Conservation (phyloP, 352 stramenopile species). For the Phytophthora quininea region DNA sequence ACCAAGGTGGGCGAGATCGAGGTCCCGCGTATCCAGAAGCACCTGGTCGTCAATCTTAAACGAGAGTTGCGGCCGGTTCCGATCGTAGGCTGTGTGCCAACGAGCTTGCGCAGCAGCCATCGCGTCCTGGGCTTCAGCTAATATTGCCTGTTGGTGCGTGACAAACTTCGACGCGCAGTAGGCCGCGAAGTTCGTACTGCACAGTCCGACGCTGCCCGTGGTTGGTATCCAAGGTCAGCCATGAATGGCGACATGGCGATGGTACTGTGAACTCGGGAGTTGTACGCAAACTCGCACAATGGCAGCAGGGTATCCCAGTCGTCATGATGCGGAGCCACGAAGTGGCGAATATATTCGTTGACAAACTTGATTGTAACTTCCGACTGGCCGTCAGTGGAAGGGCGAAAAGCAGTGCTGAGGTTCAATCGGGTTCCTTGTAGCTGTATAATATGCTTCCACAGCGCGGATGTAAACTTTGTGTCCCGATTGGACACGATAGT, state of each 20-base stretch:
- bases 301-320: slow-evolving; percentile 14
- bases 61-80: neutral
- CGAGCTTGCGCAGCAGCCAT: neutral
- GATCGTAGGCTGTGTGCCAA: neutral
- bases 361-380: slow-evolving; percentile 5
- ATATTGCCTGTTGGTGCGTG: neutral
- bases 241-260: slow-evolving; percentile 16
- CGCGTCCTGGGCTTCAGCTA: neutral
- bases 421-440: slow-evolving; percentile 4
- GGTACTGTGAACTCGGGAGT: slow-evolving; percentile 2
- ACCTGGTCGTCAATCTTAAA: neutral
- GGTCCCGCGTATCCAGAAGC: neutral
- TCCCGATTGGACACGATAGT: neutral
- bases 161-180: neutral
- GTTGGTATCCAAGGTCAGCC: slow-evolving; percentile 11
- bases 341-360: neutral
- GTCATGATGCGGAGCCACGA: neutral
- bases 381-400: slow-evolving; percentile 3
- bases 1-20: slow-evolving; percentile 7
- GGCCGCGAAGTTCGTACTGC: neutral
- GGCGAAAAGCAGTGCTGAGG: slow-evolving; percentile 1
- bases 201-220: neutral
- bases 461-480: slow-evolving; percentile 6
- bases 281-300: slow-evolving; percentile 13
- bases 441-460: slow-evolving; percentile 2